Conservation (phyloP, 2,329 filamentous ascomycete species). For the Colletotrichum sp. region DNA sequence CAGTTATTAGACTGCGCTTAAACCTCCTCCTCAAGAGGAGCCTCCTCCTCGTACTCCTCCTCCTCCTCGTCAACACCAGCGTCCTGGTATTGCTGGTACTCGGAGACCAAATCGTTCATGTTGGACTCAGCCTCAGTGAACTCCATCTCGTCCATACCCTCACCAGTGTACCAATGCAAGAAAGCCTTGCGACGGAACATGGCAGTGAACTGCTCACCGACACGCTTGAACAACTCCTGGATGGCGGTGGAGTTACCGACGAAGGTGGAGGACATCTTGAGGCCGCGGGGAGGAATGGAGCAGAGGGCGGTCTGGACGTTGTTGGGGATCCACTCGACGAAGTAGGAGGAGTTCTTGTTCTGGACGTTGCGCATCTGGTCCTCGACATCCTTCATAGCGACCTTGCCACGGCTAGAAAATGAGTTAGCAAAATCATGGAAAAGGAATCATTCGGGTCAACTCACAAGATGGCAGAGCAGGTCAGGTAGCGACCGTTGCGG, state of each 20-base stretch:
- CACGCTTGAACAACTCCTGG: constrained; percentile 99
- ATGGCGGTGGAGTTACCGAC: constrained; percentile 99
- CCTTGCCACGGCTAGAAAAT: constrained; percentile 82
- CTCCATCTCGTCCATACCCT: constrained; percentile 99
- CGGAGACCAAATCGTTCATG: constrained; percentile 99
- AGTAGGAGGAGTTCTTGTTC: constrained; percentile 99
- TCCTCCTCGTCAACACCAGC: constrained; percentile 96
- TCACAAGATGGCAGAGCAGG: constrained; percentile 98
- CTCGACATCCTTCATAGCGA: constrained; percentile 99
- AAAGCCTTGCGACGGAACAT: constrained; percentile 99
- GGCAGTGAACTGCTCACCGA: constrained; percentile 99
- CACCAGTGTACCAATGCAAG: constrained; percentile 99
- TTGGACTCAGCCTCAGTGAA: constrained; percentile 99
- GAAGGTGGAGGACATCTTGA: constrained; percentile 99
- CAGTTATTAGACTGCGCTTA: constrained; percentile 30
- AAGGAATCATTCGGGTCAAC: constrained; percentile 32
- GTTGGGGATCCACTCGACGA: constrained; percentile 99
- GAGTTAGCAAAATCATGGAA: background rate
- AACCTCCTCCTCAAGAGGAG: constrained; percentile 74
- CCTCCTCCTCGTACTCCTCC: constrained; percentile 93
- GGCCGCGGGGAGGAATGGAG: constrained; percentile 95
- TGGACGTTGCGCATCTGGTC: constrained; percentile 99
- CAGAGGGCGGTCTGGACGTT: constrained; percentile 99
- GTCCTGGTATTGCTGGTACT: constrained; percentile 99
- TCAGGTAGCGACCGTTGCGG: constrained; percentile 99